phyloP scores from a whole-genome alignment of 169 alveolate genomes.

The Eimeria sp. region DNA sequence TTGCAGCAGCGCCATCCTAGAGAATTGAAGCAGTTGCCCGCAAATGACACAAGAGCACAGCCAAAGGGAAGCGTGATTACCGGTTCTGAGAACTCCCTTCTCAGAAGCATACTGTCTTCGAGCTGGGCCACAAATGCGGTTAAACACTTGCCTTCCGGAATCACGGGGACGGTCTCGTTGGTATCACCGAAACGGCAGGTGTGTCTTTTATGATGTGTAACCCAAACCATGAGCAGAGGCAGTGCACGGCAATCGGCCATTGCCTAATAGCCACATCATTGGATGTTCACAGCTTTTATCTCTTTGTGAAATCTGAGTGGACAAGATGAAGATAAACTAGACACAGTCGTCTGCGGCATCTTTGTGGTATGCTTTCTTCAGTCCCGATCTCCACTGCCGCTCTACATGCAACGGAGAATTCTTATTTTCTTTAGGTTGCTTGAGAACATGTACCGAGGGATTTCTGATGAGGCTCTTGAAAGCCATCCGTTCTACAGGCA shows the following conservation, averaged over 20 bases:
- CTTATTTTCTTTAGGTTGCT: not conserved
- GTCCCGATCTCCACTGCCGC: not conserved
- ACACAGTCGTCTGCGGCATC: not conserved
- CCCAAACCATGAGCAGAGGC: not conserved
- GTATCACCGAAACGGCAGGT: not conserved
- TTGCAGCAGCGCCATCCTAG: not conserved
- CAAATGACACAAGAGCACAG: not conserved
- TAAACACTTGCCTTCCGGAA: not conserved
- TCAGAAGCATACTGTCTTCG: not conserved
- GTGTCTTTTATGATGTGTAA: not conserved
- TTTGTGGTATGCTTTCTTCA: not conserved
- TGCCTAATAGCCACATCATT: not conserved
- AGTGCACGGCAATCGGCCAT: not conserved
- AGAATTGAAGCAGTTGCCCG: not conserved
- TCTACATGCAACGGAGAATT: not conserved
- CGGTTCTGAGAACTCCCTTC: not conserved
- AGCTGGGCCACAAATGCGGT: not conserved
- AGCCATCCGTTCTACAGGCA: slow-evolving; percentile 19
- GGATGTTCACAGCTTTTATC: not conserved
- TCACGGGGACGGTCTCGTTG: not conserved
- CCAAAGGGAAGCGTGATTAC: not conserved
- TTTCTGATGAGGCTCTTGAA: not conserved
- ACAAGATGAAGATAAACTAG: not conserved
- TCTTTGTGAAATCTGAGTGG: not conserved
- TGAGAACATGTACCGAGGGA: not conserved